Conservation (phyloP, 352 stramenopile species). For the Globisporangium radiosum region DNA sequence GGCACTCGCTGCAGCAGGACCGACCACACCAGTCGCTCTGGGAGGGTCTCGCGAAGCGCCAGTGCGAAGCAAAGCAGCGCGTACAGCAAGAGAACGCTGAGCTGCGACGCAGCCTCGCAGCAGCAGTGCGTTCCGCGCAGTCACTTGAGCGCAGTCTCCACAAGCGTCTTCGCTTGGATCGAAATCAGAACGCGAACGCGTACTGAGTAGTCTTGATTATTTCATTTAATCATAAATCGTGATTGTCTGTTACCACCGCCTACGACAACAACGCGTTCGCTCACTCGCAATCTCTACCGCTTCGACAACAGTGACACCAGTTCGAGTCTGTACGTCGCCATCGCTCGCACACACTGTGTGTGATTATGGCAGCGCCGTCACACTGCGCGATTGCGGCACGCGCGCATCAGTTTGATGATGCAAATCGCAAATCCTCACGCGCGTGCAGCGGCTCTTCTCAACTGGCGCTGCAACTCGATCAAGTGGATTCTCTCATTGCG, state of each 20-base stretch:
- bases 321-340: too few relatives aligned
- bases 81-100: constrained; percentile 5
- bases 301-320: too few relatives aligned
- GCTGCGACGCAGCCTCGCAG: constrained; percentile 2
- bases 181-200: too few relatives aligned
- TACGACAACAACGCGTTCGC: too few relatives aligned
- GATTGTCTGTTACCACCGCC: too few relatives aligned
- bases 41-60: constrained; percentile 6
- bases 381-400: neutral
- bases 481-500: neutral
- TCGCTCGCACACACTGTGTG: neutral
- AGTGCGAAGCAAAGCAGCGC: constrained; percentile 3
- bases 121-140: neutral
- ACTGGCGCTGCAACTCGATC: neutral
- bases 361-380: neutral
- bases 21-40: neutral
- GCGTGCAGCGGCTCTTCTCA: neutral
- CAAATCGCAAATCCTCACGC: neutral
- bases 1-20: neutral
- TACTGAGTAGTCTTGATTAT: too few relatives aligned
- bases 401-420: too few relatives aligned
- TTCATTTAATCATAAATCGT: too few relatives aligned
- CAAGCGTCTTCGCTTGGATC: constrained; percentile 5
- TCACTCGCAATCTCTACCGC: too few relatives aligned
- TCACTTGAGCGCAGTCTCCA: constrained; percentile 4